Percentiles rank a stretch among this genome's conserved stretches.
These are phyloP conservation scores for Pseudogymnoascus sp. DNA, from an alignment of 2,329 filamentous ascomycete species.

Conservation along the genomic window DNA sequence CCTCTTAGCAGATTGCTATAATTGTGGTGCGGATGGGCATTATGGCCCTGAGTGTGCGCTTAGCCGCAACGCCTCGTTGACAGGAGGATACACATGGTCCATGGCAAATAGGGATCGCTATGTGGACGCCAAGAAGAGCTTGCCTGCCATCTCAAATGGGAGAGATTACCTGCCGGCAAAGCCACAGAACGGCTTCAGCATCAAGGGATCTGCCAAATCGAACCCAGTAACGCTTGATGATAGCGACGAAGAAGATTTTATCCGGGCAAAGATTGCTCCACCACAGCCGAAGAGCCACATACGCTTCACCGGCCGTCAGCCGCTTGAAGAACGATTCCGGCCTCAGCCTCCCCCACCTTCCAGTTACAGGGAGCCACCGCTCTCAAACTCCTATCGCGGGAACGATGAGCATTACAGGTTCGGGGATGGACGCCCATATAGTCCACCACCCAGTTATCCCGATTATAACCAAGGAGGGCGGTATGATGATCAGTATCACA, in stretches of 20 bases:
- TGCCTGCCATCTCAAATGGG: slow-evolving; percentile 22
- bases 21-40: slow-evolving; percentile 47
- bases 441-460: neutral
- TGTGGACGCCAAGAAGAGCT: slow-evolving; percentile 37
- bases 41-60: slow-evolving; percentile 48
- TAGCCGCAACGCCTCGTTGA: slow-evolving; percentile 13
- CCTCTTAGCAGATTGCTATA: slow-evolving; percentile 47
- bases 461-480: slow-evolving; percentile 6
- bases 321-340: neutral
- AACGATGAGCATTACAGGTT: neutral
- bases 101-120: slow-evolving; percentile 41
- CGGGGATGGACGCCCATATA: neutral
- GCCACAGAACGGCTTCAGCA: slow-evolving; percentile 19
- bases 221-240: slow-evolving; percentile 25
- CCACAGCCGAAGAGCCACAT: neutral
- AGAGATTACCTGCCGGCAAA: slow-evolving; percentile 21
- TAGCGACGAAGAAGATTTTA: slow-evolving; percentile 23
- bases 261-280: slow-evolving; percentile 21
- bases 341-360: neutral
- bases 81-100: slow-evolving; percentile 44
- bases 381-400: neutral
- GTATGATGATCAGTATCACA: slow-evolving; percentile 5
- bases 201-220: slow-evolving; percentile 24
- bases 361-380: neutral
- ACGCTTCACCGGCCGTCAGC: neutral